Percentiles rank a stretch among this genome's conserved stretches.
These are phyloP conservation scores for Hypoxylon cercidicola DNA, from an alignment of 495 filamentous ascomycete genomes.

Conservation along the genomic window DNA sequence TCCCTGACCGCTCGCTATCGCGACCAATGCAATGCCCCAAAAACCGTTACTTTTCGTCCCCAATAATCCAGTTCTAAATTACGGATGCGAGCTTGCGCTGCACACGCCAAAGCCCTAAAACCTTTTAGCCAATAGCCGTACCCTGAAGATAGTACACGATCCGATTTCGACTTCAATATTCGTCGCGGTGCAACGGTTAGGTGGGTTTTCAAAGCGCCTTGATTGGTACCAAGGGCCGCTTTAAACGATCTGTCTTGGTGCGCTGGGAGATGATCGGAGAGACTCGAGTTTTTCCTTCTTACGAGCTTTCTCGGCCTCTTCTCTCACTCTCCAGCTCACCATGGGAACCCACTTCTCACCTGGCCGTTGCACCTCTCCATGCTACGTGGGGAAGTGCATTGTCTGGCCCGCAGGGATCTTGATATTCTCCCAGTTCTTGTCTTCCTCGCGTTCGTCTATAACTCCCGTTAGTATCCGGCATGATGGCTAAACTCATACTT, in stretches of 20 bases:
- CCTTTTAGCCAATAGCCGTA: conserved; percentile 13
- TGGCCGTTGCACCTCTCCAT: conserved; percentile 38
- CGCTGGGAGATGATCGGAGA: conserved; percentile 16
- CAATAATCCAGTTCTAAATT: conserved; percentile 3
- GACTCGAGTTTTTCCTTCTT: conserved; percentile 34
- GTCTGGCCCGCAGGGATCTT: conserved; percentile 44
- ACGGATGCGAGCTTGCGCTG: conserved; percentile 3
- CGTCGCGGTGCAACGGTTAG: conserved; percentile 21
- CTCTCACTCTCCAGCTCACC: conserved; percentile 37
- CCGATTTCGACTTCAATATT: conserved; percentile 14
- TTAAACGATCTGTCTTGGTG: conserved; percentile 5
- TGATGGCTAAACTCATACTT: neutral
- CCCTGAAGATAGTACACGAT: conserved; percentile 14
- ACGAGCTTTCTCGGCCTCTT: conserved; percentile 37
- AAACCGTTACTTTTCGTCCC: neutral
- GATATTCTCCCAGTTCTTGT: conserved; percentile 47
- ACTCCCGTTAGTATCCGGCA: conserved; percentile 7
- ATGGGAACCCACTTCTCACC: conserved; percentile 42
- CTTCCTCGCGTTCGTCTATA: conserved; percentile 33
- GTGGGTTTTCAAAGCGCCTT: conserved; percentile 15
- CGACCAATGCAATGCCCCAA: neutral
- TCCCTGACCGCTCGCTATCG: neutral
- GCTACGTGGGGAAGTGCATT: conserved; percentile 38
- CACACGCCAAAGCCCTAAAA: neutral
- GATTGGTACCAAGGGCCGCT: neutral